Conservation (phyloP, 441 rosid genomes). For the Jatropha podagrica region DNA sequence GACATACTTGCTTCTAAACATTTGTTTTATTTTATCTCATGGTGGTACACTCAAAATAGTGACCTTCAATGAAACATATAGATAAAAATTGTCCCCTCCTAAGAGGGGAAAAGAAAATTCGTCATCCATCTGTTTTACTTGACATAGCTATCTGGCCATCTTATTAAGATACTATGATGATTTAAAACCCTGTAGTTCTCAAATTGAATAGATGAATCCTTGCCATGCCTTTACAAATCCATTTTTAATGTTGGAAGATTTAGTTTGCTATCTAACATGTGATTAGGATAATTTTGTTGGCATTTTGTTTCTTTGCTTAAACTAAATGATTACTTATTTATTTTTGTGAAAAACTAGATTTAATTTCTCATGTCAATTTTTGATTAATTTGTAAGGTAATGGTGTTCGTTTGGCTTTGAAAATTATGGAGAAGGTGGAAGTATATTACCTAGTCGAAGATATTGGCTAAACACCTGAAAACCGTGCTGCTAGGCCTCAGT, state of each 20-base stretch:
- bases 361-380: constrained; percentile 3
- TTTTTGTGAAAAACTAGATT: too few species aligned
- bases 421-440: constrained; percentile 95
- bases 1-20: neutral
- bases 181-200: neutral
- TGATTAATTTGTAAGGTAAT: constrained; percentile 49
- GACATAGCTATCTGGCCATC: neutral
- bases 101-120: neutral
- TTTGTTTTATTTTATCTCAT: neutral
- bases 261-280: neutral
- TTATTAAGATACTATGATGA: neutral
- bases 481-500: constrained; percentile 90
- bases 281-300: neutral
- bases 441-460: constrained; percentile 81
- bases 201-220: neutral
- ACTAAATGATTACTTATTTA: neutral
- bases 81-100: neutral
- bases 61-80: neutral
- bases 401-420: constrained; percentile 98
- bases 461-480: constrained; percentile 84
- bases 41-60: too few species aligned
- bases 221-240: neutral
- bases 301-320: neutral
- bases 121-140: neutral
- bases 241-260: neutral